Evolutionary conservation across 1,139 yeast genomes (phyloP).

Genomic region (Keqinozyma sinolaborantium): DNA sequence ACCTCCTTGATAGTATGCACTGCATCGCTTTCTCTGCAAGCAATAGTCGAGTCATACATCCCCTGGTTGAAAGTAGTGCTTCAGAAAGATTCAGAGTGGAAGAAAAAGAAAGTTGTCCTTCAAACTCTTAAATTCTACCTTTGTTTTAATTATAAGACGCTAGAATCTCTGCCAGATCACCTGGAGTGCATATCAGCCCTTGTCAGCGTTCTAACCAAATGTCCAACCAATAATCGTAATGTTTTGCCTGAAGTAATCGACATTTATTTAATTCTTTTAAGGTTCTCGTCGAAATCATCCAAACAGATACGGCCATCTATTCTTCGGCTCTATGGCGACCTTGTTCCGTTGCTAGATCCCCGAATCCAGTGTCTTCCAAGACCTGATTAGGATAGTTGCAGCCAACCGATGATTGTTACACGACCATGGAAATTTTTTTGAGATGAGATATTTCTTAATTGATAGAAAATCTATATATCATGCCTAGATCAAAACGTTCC

Average conservation of each 20-base stretch:
- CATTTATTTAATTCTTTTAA: slow-evolving; percentile 8
- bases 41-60: slow-evolving; percentile 3
- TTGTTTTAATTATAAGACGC: slow-evolving; percentile 11
- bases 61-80: background rate
- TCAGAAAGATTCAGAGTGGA: background rate
- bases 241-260: slow-evolving; percentile 9
- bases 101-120: slow-evolving; percentile 1
- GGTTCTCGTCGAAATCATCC: too few relatives aligned
- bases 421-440: slow-evolving; percentile 1
- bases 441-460: slow-evolving; percentile 7
- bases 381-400: slow-evolving; percentile 2
- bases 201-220: slow-evolving; percentile 1
- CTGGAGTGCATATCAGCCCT: slow-evolving; percentile 6
- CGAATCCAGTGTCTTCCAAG: background rate
- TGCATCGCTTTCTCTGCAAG: slow-evolving; percentile 2
- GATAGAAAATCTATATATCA: slow-evolving; percentile 19
- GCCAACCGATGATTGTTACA: background rate
- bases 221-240: background rate
- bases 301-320: too few relatives aligned
- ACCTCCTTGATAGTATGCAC: slow-evolving; percentile 3
- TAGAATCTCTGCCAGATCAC: slow-evolving; percentile 4
- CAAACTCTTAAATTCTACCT: slow-evolving; percentile 11
- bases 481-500: slow-evolving; percentile 97
- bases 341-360: background rate
- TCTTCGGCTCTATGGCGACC: too few relatives aligned